Conservation (phyloP, 768 basidiomycete genomes). For the Lactarius indigo region DNA sequence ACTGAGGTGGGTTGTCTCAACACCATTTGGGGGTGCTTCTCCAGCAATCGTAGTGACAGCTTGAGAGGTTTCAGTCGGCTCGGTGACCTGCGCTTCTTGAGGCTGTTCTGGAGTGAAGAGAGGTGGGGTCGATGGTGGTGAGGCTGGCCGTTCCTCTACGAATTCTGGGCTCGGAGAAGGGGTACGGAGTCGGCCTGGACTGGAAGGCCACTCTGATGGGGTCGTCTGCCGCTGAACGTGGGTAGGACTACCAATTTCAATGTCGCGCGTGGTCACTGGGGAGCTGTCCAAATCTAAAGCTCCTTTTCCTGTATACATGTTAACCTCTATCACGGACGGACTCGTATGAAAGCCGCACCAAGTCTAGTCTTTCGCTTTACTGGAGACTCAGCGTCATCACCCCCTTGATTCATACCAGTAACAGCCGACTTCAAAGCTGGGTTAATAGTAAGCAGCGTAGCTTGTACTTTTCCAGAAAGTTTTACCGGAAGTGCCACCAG, state of each 20-base stretch:
- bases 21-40: not conserved
- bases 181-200: not conserved
- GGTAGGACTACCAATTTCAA: not conserved
- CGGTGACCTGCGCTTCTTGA: not conserved
- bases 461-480: not conserved
- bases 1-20: not conserved
- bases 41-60: not conserved
- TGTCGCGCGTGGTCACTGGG: not conserved
- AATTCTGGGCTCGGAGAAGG: not conserved
- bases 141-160: not conserved
- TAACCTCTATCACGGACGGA: not conserved
- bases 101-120: conserved; percentile 5
- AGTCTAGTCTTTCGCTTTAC: not conserved
- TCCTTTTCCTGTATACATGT: conserved; percentile 7
- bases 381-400: not conserved
- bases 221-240: conserved; percentile 15
- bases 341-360: not conserved
- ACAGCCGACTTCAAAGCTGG: conserved; percentile 4
- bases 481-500: conserved; percentile 1
- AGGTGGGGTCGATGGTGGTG: conserved; percentile 8
- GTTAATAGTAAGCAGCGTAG: not conserved
- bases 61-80: not conserved
- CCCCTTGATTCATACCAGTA: not conserved
- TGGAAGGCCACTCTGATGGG: conserved; percentile 12
- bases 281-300: conserved; percentile 15